Evolutionary conservation across 345 rosid genomes (phyloP), one percentile per base, ranked within the genome.

Genomic region (Carallia brachiata): DNA sequence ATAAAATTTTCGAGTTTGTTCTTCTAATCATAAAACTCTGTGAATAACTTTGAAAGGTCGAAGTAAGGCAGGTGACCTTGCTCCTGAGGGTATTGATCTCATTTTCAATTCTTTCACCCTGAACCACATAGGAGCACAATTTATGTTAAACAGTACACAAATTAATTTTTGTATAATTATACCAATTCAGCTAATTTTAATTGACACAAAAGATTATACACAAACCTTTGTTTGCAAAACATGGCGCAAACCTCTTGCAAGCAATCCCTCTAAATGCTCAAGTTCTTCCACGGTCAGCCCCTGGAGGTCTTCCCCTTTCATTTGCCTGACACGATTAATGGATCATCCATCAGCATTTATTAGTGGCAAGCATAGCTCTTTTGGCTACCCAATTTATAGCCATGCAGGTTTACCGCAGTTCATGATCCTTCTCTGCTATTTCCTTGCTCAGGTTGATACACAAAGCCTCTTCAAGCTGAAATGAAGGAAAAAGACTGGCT

Each of bases 221-320:
- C 32, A n/a, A 75, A 80, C 87, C 79, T 79, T 79, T 23, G 66
- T 53, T 70, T 79, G 61, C 0, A 2, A 1, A 7, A 84, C 73
- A n/a, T 69, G 48, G 17, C 28, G 63, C 53, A 81, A 57, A 39
- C 84, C 63, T 62, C 62, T 62, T 44, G 69, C 75, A 4, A 75
- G 62, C 60, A 31, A 36, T 30, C 62, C 72, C 64, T 81, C 84
- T 23, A 81, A 62, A 23, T 66, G 47, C 0, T 62, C 48, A 6
- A 78, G 6, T 64, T 78, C 77, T 27, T 69, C 79, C 0, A 72
- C 10, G 67, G 2, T 68, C 69, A 81, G 44, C 12, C 63, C 79
- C 57, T 81, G 79, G 6, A 81, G 77, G 30, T 74, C 81, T 66
- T 81, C 79, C 40, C 84, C 84, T 36, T 61, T 81, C 68, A 75